phyloP scores from a whole-genome alignment of 371 early-diverging fungal genomes.

The Mortierella sp. region DNA sequence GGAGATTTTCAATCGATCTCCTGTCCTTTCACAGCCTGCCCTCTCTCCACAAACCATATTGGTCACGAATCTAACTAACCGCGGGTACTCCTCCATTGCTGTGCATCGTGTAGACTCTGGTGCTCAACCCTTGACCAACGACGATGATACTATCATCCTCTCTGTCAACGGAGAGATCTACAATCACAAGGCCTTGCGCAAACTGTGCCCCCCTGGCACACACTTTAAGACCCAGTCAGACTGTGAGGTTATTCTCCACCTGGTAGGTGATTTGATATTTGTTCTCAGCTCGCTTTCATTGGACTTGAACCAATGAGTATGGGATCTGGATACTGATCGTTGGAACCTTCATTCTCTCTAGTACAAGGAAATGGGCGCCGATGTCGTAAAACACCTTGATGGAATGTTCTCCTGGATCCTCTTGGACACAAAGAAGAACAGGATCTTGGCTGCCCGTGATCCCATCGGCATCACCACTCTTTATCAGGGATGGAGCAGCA shows the following conservation, averaged over 20 bases:
- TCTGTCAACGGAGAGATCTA: conserved; percentile 98
- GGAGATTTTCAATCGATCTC: conserved; percentile 9
- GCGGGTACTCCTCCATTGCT: neutral
- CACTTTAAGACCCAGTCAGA: conserved; percentile 94
- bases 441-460: conserved; percentile 92
- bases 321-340: too few species aligned
- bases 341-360: conserved; percentile 35
- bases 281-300: too few species aligned
- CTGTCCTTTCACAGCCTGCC: too few species aligned
- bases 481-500: conserved; percentile 90
- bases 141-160: conserved; percentile 84
- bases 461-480: conserved; percentile 97
- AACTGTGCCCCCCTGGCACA: conserved; percentile 72
- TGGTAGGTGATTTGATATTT: too few species aligned
- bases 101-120: conserved; percentile 74
- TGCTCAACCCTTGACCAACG: conserved; percentile 94
- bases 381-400: conserved; percentile 84
- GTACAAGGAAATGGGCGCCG: conserved; percentile 88
- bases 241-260: conserved; percentile 94
- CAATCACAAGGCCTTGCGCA: conserved; percentile 91
- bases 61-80: neutral
- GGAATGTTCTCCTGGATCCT: conserved; percentile 97
- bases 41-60: neutral
- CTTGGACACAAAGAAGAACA: conserved; percentile 84
- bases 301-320: too few species aligned